Evolutionary conservation across 75 land plant genomes (phyloP), one percentile per base, ranked within the genome.

Genomic region (Sequoiadendron giganteum): DNA sequence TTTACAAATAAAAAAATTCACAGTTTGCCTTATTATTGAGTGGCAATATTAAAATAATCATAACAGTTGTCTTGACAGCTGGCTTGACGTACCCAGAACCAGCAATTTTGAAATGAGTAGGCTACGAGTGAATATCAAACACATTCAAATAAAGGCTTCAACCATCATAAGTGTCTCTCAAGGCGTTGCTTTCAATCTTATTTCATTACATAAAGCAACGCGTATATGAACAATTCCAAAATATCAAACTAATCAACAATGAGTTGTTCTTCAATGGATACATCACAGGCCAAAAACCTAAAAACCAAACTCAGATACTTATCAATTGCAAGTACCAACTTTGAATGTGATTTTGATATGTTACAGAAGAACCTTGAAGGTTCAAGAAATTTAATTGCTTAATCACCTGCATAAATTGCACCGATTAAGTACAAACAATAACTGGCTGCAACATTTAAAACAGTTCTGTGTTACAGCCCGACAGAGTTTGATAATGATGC

Each of bases 311-410:
- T 54, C 86, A 28, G 25, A 47, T 39, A 85, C 45, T 55, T 38
- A 13, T 21, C 65, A 54, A 75, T 73, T 32, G 2, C 77, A 32
- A 73, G 38, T 10, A 54, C 25, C 25, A 19, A 85, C 19, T 55
- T 70, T 39, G 45, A 55, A 54, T 32, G 40, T 36, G 14, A 3
- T 68, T 56, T 56, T 49, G 58, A 85, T 55, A 56, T 85, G 25
- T 36, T 79, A 79, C 82, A 79, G 45, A 79, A 18, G 84, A 82
- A 25, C 84, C 84, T 47, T 82, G 48, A 47, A 43, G 49, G 49
- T 79, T 77, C 47, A 78, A 48, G 9, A 75, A 78, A 19, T 79
- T 19, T 79, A 40, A 40, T 78, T 40, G 81, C 81, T 78, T 78
- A 19, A 78, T 79, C 45, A 39, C 40, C 47, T 18, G 80, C 80